These are phyloP conservation scores for Taiozyma onychis DNA, from an alignment of 1,139 yeast genomes.

Conservation along the genomic window DNA sequence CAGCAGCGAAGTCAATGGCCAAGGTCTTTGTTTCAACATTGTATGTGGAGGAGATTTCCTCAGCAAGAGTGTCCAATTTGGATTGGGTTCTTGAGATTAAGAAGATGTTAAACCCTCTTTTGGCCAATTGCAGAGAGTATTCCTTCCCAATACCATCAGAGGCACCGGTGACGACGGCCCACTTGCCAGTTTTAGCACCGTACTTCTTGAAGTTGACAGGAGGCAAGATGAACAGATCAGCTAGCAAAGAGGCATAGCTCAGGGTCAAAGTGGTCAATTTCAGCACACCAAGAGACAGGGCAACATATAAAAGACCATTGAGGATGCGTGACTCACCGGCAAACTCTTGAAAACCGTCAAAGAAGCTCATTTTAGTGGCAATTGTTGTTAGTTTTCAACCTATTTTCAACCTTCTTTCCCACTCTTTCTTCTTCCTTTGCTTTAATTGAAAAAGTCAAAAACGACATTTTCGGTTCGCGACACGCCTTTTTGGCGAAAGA, in stretches of 20 bases:
- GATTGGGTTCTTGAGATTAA: constrained; percentile 80
- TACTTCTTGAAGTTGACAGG: constrained; percentile 58
- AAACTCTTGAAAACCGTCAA: constrained; percentile 21
- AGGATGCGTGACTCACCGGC: constrained; percentile 18
- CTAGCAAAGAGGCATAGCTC: constrained; percentile 36
- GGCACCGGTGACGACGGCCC: constrained; percentile 97
- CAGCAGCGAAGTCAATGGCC: constrained; percentile 71
- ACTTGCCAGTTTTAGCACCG: constrained; percentile 52
- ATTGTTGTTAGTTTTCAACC: not conserved
- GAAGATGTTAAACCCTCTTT: constrained; percentile 75
- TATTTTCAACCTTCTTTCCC: not conserved
- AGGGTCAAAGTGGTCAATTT: constrained; percentile 42
- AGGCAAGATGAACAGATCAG: constrained; percentile 62
- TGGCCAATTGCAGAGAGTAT: constrained; percentile 79
- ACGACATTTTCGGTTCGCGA: not conserved
- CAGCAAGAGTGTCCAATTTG: constrained; percentile 62
- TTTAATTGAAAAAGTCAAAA: not conserved
- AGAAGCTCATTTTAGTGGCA: constrained; percentile 20
- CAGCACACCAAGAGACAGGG: constrained; percentile 43
- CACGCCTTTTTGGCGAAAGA: not conserved
- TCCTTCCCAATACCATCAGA: constrained; percentile 98
- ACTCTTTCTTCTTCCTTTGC: not conserved
- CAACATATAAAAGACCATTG: constrained; percentile 26
- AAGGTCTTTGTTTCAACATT: constrained; percentile 59
- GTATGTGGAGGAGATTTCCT: constrained; percentile 57